Conservation (phyloP, 441 rosid species). For the Macaranga tanarius region DNA sequence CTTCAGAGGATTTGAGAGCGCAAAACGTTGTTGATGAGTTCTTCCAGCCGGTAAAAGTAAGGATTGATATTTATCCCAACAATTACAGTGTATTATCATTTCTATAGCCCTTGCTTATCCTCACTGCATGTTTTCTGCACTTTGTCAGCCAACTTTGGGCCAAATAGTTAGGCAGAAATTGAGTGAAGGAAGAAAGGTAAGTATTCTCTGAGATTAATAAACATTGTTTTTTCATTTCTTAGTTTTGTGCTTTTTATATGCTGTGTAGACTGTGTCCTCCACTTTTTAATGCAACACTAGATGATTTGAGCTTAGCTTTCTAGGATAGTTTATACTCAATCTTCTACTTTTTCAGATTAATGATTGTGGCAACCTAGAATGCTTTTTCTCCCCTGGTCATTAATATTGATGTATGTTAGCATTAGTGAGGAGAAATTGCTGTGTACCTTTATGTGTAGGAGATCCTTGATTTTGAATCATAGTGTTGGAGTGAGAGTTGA, state of each 20-base stretch:
- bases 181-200: slow-evolving; percentile 97
- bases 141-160: slow-evolving; percentile 75
- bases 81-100: slow-evolving; percentile 7
- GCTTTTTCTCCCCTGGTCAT: neutral
- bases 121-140: neutral
- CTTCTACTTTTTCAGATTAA: neutral
- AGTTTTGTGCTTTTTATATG: neutral
- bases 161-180: slow-evolving; percentile 89
- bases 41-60: slow-evolving; percentile 74
- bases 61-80: neutral
- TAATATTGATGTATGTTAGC: neutral
- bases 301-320: neutral
- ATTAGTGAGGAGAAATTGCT: neutral
- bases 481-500: neutral
- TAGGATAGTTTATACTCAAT: neutral
- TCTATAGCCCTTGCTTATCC: slow-evolving; percentile 7
- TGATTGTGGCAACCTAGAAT: neutral
- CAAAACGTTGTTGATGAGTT: slow-evolving; percentile 74
- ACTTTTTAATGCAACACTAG: neutral
- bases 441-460: too few relatives aligned
- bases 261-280: neutral
- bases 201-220: slow-evolving; percentile 6
- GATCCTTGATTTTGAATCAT: neutral
- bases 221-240: slow-evolving; percentile 3
- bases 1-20: slow-evolving; percentile 59